phyloP scores from a whole-genome alignment of 2,329 filamentous ascomycete genomes.

The Arthrobotrys sphaeroides region DNA sequence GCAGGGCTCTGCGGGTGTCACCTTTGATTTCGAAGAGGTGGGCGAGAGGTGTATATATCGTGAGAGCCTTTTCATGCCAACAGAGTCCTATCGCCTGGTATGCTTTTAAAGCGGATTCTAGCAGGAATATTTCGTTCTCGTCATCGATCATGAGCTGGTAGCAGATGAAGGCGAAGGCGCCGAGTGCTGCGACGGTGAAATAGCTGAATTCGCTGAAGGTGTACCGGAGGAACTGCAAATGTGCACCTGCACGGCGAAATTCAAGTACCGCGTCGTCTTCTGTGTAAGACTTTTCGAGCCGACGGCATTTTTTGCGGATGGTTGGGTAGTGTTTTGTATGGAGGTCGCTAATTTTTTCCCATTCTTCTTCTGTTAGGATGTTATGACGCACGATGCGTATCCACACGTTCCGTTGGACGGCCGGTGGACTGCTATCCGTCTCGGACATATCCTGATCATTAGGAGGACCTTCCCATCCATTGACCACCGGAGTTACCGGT shows the following conservation, averaged over 20 bases:
- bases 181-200: conserved; percentile 10
- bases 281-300: neutral
- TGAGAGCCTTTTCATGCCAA: neutral
- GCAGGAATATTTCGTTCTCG: neutral
- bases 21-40: neutral
- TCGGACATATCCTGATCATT: neutral
- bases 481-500: neutral
- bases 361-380: conserved; percentile 13
- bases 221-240: conserved; percentile 3
- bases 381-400: neutral
- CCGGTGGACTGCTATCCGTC: neutral
- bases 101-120: conserved; percentile 1
- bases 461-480: neutral
- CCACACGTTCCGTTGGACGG: neutral
- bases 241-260: conserved; percentile 7
- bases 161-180: neutral
- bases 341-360: neutral
- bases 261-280: neutral
- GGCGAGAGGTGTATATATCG: neutral
- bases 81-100: neutral
- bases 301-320: neutral
- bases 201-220: conserved; percentile 2
- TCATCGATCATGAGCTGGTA: neutral
- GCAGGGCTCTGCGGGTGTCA: neutral
- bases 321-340: neutral